Conservation (phyloP, 352 stramenopile genomes). For the Phytophthora foliorum region DNA sequence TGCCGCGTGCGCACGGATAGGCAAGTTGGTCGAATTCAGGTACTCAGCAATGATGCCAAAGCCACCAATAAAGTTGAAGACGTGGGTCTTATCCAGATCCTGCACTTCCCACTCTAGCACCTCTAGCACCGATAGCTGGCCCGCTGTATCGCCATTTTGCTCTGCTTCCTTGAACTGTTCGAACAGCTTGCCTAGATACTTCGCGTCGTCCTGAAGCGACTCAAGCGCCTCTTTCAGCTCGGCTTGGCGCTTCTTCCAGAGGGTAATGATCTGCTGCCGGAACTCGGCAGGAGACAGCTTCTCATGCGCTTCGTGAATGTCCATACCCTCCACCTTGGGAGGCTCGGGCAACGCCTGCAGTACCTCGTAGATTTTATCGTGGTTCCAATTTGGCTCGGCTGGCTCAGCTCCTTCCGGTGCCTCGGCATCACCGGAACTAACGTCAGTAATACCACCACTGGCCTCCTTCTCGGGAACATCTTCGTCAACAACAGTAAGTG, state of each 20-base stretch:
- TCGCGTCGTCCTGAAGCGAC: slow-evolving; percentile 83
- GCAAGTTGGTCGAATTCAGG: slow-evolving; percentile 76
- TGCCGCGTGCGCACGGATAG: slow-evolving; percentile 62
- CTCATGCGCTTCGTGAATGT: slow-evolving; percentile 77
- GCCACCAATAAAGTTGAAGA: slow-evolving; percentile 90
- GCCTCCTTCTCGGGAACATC: slow-evolving; percentile 14
- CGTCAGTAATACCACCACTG: neutral
- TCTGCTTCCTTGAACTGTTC: slow-evolving; percentile 77
- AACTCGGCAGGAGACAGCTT: slow-evolving; percentile 81
- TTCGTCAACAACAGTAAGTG: slow-evolving; percentile 28
- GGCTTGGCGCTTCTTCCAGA: slow-evolving; percentile 87
- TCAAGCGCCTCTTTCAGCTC: slow-evolving; percentile 84
- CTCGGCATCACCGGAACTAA: neutral
- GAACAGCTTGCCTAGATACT: slow-evolving; percentile 80
- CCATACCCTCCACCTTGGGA: slow-evolving; percentile 77
- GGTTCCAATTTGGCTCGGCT: slow-evolving; percentile 77
- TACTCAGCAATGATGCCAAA: slow-evolving; percentile 78
- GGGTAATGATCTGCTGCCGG: slow-evolving; percentile 70
- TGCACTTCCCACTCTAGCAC: slow-evolving; percentile 90
- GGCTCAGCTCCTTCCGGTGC: slow-evolving; percentile 41
- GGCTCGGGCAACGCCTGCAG: slow-evolving; percentile 81
- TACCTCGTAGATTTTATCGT: slow-evolving; percentile 90
- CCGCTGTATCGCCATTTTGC: slow-evolving; percentile 49
- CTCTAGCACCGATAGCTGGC: slow-evolving; percentile 68
- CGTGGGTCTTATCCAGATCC: slow-evolving; percentile 88